Evolutionary conservation across 352 stramenopile species (phyloP).

Genomic region (Phytophthora pluvialis): DNA sequence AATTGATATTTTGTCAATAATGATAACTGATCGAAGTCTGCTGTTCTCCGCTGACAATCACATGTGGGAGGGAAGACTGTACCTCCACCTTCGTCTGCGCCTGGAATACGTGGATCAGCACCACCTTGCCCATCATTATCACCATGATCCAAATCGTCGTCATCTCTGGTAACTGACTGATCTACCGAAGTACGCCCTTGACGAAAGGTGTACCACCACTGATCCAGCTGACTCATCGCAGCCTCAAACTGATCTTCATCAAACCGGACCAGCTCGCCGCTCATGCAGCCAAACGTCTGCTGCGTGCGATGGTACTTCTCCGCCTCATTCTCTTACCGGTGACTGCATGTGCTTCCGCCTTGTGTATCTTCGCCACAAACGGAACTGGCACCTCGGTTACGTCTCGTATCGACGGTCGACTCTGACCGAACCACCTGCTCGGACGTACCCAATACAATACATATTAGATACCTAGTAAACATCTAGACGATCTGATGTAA

Average conservation of each 20-base stretch:
- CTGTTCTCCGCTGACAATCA: too few species aligned
- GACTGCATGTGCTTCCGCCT: background rate
- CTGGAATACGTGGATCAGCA: background rate
- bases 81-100: background rate
- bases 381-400: background rate
- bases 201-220: conserved; percentile 18
- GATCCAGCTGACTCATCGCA: conserved; percentile 10
- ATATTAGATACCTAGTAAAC: conserved; percentile 5
- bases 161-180: too few species aligned
- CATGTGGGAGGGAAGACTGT: too few species aligned
- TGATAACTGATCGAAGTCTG: too few species aligned
- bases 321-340: background rate
- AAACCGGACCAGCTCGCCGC: conserved; percentile 7
- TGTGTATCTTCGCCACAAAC: conserved; percentile 14
- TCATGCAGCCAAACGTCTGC: conserved; percentile 11
- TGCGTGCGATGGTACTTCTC: conserved; percentile 15
- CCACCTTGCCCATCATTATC: background rate
- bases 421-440: conserved; percentile 13
- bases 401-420: background rate
- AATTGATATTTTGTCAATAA: too few species aligned
- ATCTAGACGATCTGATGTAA: background rate
- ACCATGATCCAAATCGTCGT: background rate
- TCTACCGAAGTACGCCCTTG: too few species aligned
- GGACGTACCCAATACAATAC: background rate
- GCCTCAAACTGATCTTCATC: background rate